Evolutionary conservation across 768 basidiomycete genomes (phyloP), one percentile per base, ranked within the genome.

Genomic region (Boletus eberwhitei): DNA sequence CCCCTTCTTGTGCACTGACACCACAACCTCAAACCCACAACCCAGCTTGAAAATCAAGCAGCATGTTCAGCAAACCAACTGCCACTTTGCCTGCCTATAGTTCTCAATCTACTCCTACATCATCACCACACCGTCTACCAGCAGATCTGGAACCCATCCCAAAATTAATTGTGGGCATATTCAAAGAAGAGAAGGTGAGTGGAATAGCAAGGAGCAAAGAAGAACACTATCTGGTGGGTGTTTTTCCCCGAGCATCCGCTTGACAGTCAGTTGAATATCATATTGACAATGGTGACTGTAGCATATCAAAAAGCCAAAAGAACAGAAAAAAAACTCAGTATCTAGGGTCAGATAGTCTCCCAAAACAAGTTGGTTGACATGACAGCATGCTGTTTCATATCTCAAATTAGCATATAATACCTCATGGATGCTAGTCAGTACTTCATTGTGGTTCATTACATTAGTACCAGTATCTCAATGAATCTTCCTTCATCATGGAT

Each of bases 121-220:
- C 70, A 3, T 72, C 67, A 1, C 56, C 68, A 8, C 56, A 45
- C 0, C 52, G 57, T 8, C 51, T 50, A 0, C 48, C 49, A 1
- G 39, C 41, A 11, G 64, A 65, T n/a, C 24, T 61, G 1, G 54
- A 65, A 35, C 36, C 58, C 9, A 51, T 42, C 4, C 19, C 55
- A 6, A 63, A 55, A 48, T 74, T 77, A 52, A 71, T 80, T 26
- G 71, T 69, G 1, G 74, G 74, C 0, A 76, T 93, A 79, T 80
- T 82, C 29, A 97, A 93, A 69, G 95, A 97, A 70, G 93, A 95
- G 61, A 96, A 90, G 70, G 90, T 90, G 2, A 85, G 84, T n/a
- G 93, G 97, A 75, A 88, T 98, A 85, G 88, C 88, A 8, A 77
- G 88, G 59, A 78, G 94, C 55, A 88, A 95, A 65, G 95, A 98